phyloP scores from a whole-genome alignment of 768 basidiomycete genomes.

The Trametopsis cervina region DNA sequence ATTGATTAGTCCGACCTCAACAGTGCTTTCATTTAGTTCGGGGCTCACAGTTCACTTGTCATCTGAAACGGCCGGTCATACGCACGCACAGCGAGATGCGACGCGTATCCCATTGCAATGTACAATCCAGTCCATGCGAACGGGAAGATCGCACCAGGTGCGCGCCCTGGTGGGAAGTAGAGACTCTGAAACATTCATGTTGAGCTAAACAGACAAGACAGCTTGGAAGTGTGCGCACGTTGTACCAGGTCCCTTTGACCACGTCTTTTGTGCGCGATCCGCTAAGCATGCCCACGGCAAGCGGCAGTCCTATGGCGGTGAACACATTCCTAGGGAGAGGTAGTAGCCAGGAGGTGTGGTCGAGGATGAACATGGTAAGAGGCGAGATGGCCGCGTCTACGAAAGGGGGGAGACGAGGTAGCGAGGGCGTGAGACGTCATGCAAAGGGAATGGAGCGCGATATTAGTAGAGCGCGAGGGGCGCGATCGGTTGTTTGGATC shows the following conservation, averaged over 20 bases:
- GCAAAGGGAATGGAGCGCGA: not conserved
- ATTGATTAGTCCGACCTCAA: not conserved
- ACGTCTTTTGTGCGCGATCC: slow-evolving; percentile 42
- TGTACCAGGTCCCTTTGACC: slow-evolving; percentile 50
- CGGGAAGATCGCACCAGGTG: slow-evolving; percentile 47
- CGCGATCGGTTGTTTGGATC: slow-evolving; percentile 6
- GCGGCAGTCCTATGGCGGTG: slow-evolving; percentile 51
- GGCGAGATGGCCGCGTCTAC: slow-evolving; percentile 3
- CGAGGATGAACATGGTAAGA: slow-evolving; percentile 29
- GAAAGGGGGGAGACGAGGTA: too few species aligned
- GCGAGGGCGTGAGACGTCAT: not conserved
- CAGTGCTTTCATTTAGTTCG: not conserved
- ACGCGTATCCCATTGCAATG: slow-evolving; percentile 62
- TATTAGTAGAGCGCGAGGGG: slow-evolving; percentile 1
- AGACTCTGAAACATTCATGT: slow-evolving; percentile 31
- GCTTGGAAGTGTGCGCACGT: slow-evolving; percentile 29
- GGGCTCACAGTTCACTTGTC: slow-evolving; percentile 33
- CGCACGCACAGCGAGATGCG: slow-evolving; percentile 50
- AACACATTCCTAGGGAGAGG: slow-evolving; percentile 49
- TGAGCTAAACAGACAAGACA: not conserved
- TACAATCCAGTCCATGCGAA: slow-evolving; percentile 52
- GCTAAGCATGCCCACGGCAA: slow-evolving; percentile 47
- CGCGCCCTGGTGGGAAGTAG: slow-evolving; percentile 42
- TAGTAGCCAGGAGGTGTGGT: slow-evolving; percentile 45
- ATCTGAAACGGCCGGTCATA: slow-evolving; percentile 36